Evolutionary conservation across 2,329 filamentous ascomycete genomes (phyloP), one percentile per base, ranked within the genome.

Genomic region (Thelonectria discophora): DNA sequence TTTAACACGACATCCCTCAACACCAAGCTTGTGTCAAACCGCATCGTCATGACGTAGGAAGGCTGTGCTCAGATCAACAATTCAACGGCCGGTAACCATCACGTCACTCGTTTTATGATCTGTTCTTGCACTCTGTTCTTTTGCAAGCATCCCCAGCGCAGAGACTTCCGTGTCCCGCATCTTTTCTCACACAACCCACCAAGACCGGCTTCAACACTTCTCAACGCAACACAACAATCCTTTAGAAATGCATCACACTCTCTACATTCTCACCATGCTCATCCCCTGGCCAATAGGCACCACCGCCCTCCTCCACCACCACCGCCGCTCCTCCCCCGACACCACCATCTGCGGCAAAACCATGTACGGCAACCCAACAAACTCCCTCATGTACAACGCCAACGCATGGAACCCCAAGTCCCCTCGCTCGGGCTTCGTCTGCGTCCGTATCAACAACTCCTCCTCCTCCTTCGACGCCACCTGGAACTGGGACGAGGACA

Each of bases 351-450:
- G 60, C 24, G 56, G 34, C 60, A 43, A 47, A 34, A 27, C 55
- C 18, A 37, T 37, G 18, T 46, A 51, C 17, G 58, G 58, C n/a
- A 40, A 50, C 9, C 32, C 52, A 13, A 55, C 34, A 12, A 37
- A 60, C 17, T 39, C 58, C 11, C 30, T 55, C 10, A 60, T 60
- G 58, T 60, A 72, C 48, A 72, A 70, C n/a, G 68, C 66, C 12
- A 71, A 71, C 24, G 69, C 69, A 13, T 71, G 69, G 69, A 71
- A 71, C 12, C 49, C 55, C 11, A 71, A 72, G 11, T 69, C 66
- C 2, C 69, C 69, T 0, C 56, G 70, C 3, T 47, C 42, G 6
- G 69, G 69, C 27, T 72, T 72, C n/a, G 57, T 68, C 2, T 71
- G 69, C 47, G 50, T 71, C 46, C 65, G 57, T 17, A 68, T 71